These are phyloP conservation scores for Scortechinia acanthostroma DNA, from an alignment of 2,329 filamentous ascomycete species.

Conservation along the genomic window DNA sequence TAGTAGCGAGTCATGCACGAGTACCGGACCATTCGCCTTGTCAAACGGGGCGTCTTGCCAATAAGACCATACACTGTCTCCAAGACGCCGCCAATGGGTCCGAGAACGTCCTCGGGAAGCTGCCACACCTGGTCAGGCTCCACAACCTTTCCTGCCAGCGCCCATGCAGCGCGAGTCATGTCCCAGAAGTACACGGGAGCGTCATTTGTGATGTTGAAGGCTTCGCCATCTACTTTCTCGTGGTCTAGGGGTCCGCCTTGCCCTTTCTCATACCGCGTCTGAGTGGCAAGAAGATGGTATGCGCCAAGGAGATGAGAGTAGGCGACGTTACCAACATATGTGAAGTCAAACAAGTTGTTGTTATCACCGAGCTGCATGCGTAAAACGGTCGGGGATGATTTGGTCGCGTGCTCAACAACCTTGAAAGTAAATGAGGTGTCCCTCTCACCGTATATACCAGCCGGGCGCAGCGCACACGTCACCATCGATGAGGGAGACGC, in stretches of 20 bases:
- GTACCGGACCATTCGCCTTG: slow-evolving; percentile 15
- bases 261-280: slow-evolving; percentile 18
- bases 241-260: slow-evolving; percentile 31
- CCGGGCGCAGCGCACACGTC: slow-evolving; percentile 7
- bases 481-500: slow-evolving; percentile 5
- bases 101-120: slow-evolving; percentile 2
- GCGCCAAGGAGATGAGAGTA: slow-evolving; percentile 55
- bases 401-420: slow-evolving; percentile 32
- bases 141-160: slow-evolving; percentile 6
- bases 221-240: slow-evolving; percentile 45
- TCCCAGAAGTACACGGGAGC: slow-evolving; percentile 56
- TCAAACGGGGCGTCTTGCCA: slow-evolving; percentile 14
- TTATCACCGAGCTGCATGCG: slow-evolving; percentile 53
- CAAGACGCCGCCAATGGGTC: slow-evolving; percentile 9
- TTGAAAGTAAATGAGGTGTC: slow-evolving; percentile 48
- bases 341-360: slow-evolving; percentile 58
- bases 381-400: slow-evolving; percentile 42
- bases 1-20: slow-evolving; percentile 18
- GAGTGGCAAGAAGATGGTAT: slow-evolving; percentile 39
- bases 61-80: slow-evolving; percentile 14
- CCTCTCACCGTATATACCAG: slow-evolving; percentile 8
- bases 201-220: slow-evolving; percentile 61
- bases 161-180: slow-evolving; percentile 49
- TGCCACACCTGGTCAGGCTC: slow-evolving; percentile 4
- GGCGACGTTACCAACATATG: slow-evolving; percentile 58